Base-by-base conservation (phyloP, 140 eudicot species). In the Stevia rebaudiana region DNA sequence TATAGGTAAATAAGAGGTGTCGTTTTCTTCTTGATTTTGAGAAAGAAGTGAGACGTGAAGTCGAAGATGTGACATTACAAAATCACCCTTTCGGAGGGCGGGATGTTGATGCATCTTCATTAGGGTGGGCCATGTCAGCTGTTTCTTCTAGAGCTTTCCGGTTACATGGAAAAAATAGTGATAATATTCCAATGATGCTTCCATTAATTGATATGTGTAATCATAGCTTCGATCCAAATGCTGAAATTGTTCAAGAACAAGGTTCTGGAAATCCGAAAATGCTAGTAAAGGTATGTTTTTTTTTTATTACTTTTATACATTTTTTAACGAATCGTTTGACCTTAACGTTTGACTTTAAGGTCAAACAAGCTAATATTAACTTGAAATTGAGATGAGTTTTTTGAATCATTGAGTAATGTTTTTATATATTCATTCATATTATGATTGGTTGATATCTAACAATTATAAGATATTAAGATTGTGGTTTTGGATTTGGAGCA, bases 111-210 rank as follows among this genome's bases (percentile, higher is more conserved):
- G 86, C 98, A 61, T 92, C 98, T 28, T 73, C 96, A 5, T 82
- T 92, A 25, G 98, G 98, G 46, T 92, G 98, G 98, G 96, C 98
- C 43, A 88, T 85, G 96, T 79, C 98, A 23, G 96, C 96, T 2
- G 96, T 92, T 74, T 92, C 98, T 53, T 88, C 96, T 39, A 77
- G 98, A 79, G 98, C 98, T 57, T 92, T 92, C 72, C 81, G 94
- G 58, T 79, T 92, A 65, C 71, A 85, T 67, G 90, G 94, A 9
- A 55, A 67, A 69, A 70, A 78, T 69, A 74, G 21, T 53, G 41
- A 28, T 11, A 74, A 73, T 66, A 74, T 79, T 30, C 96, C 95
- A 13, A 88, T 92, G 98, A 80, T 92, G 95, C 95, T 92, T 72
- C 98, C 98, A 10, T 83, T 92, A 4, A 88, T 92, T 46, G 98